These are phyloP conservation scores for Parafenestella ontariensis DNA, from an alignment of 2,329 filamentous ascomycete species.

Conservation along the genomic window DNA sequence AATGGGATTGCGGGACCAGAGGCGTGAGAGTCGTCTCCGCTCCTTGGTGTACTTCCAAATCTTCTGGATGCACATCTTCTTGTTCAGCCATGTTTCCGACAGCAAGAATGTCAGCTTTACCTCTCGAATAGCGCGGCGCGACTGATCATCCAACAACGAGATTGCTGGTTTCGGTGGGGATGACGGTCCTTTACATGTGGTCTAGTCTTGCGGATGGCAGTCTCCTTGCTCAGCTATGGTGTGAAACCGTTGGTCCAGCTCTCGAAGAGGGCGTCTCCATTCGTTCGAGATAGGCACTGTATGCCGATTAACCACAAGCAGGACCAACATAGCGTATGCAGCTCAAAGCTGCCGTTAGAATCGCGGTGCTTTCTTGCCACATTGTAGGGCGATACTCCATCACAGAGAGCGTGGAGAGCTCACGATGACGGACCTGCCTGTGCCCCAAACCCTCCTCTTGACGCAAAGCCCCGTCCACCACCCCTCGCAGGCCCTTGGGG, in stretches of 20 bases:
- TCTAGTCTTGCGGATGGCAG: not conserved
- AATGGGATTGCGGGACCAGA: not conserved
- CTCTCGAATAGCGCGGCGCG: not conserved
- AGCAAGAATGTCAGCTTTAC: not conserved
- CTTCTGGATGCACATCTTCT: not conserved
- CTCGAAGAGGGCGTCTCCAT: not conserved
- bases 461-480: conserved; percentile 78
- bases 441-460: conserved; percentile 58
- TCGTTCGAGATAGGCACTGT: not conserved
- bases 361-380: not conserved
- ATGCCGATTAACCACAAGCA: not conserved
- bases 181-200: not conserved
- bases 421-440: conserved; percentile 27
- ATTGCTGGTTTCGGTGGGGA: not conserved
- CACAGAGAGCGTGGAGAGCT: not conserved
- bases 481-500: conserved; percentile 79
- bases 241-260: not conserved
- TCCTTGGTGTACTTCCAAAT: not conserved
- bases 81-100: not conserved
- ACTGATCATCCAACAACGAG: not conserved
- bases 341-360: not conserved
- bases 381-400: too few relatives aligned
- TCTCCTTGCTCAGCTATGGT: not conserved
- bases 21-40: not conserved
- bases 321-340: not conserved